These are phyloP conservation scores for Solanum virginianum DNA, from an alignment of 257 asterid genomes.

Conservation along the genomic window DNA sequence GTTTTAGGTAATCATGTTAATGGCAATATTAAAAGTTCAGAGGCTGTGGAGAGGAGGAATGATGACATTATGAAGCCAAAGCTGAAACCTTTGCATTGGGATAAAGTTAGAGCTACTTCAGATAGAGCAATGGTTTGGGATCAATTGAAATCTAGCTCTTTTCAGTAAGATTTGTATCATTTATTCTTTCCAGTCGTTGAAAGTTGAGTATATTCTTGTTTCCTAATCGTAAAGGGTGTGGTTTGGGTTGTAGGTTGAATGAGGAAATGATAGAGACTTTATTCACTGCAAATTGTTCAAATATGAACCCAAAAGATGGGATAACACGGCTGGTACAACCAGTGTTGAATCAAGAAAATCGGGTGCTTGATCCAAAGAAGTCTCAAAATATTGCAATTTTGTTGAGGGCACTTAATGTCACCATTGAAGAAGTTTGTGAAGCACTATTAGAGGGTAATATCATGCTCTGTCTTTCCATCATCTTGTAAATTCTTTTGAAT, in stretches of 20 bases:
- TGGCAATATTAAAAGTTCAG: neutral
- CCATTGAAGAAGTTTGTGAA: conserved; percentile 72
- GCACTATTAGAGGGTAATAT: conserved; percentile 63
- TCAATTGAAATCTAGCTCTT: conserved; percentile 61
- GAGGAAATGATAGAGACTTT: conserved; percentile 80
- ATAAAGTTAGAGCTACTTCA: conserved; percentile 73
- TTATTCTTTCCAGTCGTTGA: neutral
- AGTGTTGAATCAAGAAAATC: conserved; percentile 34
- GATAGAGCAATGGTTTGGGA: conserved; percentile 83
- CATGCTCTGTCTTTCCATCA: neutral
- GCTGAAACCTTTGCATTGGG: conserved; percentile 85
- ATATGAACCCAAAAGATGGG: conserved; percentile 25
- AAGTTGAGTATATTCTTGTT: neutral
- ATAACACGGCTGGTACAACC: conserved; percentile 13
- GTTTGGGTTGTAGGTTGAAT: conserved; percentile 47
- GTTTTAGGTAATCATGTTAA: conserved; percentile 8
- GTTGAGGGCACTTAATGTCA: conserved; percentile 66
- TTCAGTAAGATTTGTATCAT: conserved; percentile 45
- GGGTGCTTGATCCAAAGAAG: conserved; percentile 65
- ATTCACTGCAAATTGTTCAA: conserved; percentile 37
- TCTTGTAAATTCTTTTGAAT: neutral
- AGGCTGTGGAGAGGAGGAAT: conserved; percentile 5
- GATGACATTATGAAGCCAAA: conserved; percentile 43
- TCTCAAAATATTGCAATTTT: conserved; percentile 71
- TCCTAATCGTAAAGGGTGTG: neutral